Evolutionary conservation across 257 asterid genomes (phyloP), one percentile per base, ranked within the genome.

Genomic region (Solanum lycopersicoides): DNA sequence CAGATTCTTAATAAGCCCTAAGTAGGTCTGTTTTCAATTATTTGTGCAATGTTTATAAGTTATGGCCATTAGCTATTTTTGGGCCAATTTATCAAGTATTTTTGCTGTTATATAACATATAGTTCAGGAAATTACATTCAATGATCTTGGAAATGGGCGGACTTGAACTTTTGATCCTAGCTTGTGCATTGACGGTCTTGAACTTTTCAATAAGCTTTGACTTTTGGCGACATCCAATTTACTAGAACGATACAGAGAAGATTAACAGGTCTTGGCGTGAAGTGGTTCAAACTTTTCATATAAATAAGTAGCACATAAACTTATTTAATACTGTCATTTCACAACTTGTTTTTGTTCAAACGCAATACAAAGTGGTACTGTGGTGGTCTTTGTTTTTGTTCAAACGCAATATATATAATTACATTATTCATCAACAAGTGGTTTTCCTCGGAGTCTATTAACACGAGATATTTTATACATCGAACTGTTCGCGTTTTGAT

Each of bases 401-500:
- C n/a, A n/a, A n/a, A n/a, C n/a, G 2, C 25, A 37, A 74, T 37
- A 30, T 50, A 30, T 50, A 45, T 18, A 9, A 47, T 47, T 10
- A 30, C 32, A 20, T 82, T 9, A 82, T 82, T 82, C 14, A 34
- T 71, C 25, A 9, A 71, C 7, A 34, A 71, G 35, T 34, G 25
- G 0, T 9, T 9, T 71, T 32, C 3, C 3, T 2, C 4, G 13
- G 3, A 69, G 0, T 16, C 13, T 71, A 4, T 1, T 71, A 4
- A 32, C 25, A 1, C 4, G 14, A 2, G 4, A 72, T 34, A 18
- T 34, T 72, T 72, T 72, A 20, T 72, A 0, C 45, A 72, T 34
- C 8, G 0, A 16, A 21, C 2, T 18, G 2, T 72, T 1, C 1
- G 28, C 0, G 20, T 72, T 72, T 34, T 34, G 0, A 18, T 72